A percentile compares a stretch with the other conserved stretches of the same genome.
phyloP scores from a whole-genome alignment of 2,329 filamentous ascomycete genomes.

The Talaromyces marneffei region DNA sequence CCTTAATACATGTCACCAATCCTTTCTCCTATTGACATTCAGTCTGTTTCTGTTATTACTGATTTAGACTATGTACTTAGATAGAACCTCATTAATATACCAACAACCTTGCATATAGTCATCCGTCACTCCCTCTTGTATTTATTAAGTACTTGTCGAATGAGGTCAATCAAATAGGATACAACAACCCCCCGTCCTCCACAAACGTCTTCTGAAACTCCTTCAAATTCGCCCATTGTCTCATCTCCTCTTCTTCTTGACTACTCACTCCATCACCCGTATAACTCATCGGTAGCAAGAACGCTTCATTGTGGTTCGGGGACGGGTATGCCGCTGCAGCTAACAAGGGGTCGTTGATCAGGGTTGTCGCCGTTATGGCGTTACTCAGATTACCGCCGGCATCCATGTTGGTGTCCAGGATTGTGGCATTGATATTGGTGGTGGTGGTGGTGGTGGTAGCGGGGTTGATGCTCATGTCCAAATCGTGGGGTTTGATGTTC shows the following conservation, averaged over 20 bases:
- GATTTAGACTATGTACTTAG: neutral
- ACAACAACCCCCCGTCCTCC: slow-evolving; percentile 51
- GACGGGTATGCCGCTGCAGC: slow-evolving; percentile 18
- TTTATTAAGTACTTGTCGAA: too few relatives aligned
- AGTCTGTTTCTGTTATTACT: neutral
- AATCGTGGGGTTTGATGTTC: neutral
- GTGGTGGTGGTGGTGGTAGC: neutral
- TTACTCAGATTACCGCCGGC: neutral
- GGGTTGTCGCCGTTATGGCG: neutral
- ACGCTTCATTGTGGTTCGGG: slow-evolving; percentile 18
- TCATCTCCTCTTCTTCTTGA: slow-evolving; percentile 69
- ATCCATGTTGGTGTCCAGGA: neutral
- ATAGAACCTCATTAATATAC: neutral
- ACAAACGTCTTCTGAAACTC: slow-evolving; percentile 72
- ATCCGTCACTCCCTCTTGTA: neutral
- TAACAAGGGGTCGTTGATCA: slow-evolving; percentile 16
- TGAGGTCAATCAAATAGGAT: slow-evolving; percentile 16
- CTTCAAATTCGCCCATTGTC: slow-evolving; percentile 70
- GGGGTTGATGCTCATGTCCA: neutral
- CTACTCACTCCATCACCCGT: slow-evolving; percentile 27
- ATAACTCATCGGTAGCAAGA: slow-evolving; percentile 32
- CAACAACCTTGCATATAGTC: neutral
- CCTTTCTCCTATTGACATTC: too few relatives aligned
- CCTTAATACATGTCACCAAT: neutral
- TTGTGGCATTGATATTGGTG: neutral